phyloP scores from a whole-genome alignment of 23 red algal species.

The Agarophyton chilense region DNA sequence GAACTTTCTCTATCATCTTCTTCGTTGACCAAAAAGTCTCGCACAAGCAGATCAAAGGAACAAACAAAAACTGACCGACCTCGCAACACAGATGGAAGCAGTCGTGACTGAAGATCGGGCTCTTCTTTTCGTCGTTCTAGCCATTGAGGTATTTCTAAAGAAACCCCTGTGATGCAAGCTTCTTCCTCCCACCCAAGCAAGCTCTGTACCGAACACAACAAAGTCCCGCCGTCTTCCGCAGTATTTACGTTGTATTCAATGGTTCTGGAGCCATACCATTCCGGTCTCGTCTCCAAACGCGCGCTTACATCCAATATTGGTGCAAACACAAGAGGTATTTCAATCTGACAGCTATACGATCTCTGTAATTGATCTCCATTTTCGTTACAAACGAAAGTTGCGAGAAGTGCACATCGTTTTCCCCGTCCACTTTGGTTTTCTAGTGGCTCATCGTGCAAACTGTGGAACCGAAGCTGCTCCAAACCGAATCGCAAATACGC shows the following conservation, averaged over 20 bases:
- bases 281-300: constrained; percentile 41
- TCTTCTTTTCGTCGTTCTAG: constrained; percentile 41
- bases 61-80: constrained; percentile 12
- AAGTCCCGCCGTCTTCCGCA: constrained; percentile 46
- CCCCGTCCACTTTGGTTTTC: not conserved
- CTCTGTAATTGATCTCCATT: not conserved
- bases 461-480: not conserved
- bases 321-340: constrained; percentile 7
- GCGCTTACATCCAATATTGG: constrained; percentile 37
- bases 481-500: not conserved
- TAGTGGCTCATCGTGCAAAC: not conserved
- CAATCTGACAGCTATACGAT: constrained; percentile 30
- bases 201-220: constrained; percentile 39
- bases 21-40: constrained; percentile 23
- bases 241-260: constrained; percentile 20
- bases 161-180: not conserved
- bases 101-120: not conserved
- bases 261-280: constrained; percentile 34
- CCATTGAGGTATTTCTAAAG: constrained; percentile 56
- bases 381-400: constrained; percentile 23
- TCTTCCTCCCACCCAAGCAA: not conserved
- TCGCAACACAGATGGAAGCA: constrained; percentile 50
- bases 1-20: not conserved
- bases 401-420: constrained; percentile 11
- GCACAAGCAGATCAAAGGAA: constrained; percentile 52